Percentiles rank a stretch among this genome's conserved stretches.
phyloP scores from a whole-genome alignment of 129 eudicot species.

The Escallonia herrerae region DNA sequence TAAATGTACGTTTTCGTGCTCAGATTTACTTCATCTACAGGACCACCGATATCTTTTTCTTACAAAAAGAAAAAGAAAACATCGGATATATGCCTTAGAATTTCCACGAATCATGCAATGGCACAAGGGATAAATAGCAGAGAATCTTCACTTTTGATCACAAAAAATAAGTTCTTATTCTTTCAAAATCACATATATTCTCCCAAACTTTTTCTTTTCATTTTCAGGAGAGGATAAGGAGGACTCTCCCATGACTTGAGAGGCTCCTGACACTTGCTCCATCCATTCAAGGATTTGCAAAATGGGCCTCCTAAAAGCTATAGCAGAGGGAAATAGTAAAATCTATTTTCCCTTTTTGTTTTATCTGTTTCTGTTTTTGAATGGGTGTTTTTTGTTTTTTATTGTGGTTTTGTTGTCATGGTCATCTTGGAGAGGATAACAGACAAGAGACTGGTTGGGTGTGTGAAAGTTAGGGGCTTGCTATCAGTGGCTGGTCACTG shows the following conservation, averaged over 20 bases:
- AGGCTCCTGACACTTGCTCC: not conserved
- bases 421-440: not conserved
- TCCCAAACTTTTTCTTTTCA: not conserved
- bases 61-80: too few species aligned
- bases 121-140: not conserved
- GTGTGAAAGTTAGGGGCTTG: slow-evolving; percentile 3
- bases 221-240: not conserved
- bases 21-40: too few species aligned
- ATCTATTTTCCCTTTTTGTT: not conserved
- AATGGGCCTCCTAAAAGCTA: too few species aligned
- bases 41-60: too few species aligned
- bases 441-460: slow-evolving; percentile 5
- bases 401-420: slow-evolving; percentile 7
- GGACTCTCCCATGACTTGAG: not conserved
- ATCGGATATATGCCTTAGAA: too few species aligned
- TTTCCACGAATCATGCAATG: not conserved
- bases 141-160: slow-evolving; percentile 10
- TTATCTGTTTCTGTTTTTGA: not conserved
- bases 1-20: too few species aligned
- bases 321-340: too few species aligned
- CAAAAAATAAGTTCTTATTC: not conserved
- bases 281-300: not conserved
- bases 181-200: not conserved
- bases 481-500: slow-evolving; percentile 11
- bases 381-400: not conserved